A percentile compares a stretch with the other conserved stretches of the same genome.
These are phyloP conservation scores for Epichloe sp. DNA, from an alignment of 2,329 filamentous ascomycete genomes.

Conservation along the genomic window DNA sequence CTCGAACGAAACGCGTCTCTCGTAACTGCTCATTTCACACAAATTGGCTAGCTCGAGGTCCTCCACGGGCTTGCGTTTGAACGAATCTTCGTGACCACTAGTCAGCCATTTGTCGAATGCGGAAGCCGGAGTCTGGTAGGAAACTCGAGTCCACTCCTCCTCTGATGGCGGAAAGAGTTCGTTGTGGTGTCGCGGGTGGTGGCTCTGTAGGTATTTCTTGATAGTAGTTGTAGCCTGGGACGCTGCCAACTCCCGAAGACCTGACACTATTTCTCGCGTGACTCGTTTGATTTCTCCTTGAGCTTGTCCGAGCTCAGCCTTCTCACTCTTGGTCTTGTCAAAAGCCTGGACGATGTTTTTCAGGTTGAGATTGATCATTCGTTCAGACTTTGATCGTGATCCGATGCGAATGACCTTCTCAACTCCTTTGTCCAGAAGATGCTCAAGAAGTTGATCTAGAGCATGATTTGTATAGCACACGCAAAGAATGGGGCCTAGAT, in stretches of 20 bases:
- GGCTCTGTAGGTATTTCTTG: background rate
- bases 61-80: background rate
- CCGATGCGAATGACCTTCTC: slow-evolving; percentile 49
- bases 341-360: slow-evolving; percentile 19
- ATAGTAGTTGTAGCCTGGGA: background rate
- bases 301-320: slow-evolving; percentile 13
- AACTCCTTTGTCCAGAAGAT: slow-evolving; percentile 35
- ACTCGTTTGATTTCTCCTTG: background rate
- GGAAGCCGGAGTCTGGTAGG: background rate
- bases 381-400: slow-evolving; percentile 39
- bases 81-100: background rate
- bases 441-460: slow-evolving; percentile 45
- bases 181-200: background rate
- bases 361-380: slow-evolving; percentile 38
- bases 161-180: background rate
- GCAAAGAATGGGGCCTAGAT: slow-evolving; percentile 39
- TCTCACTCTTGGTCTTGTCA: slow-evolving; percentile 27
- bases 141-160: background rate
- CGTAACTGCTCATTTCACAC: background rate
- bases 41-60: background rate
- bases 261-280: background rate
- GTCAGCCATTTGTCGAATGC: background rate
- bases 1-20: background rate
- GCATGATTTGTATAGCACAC: slow-evolving; percentile 37
- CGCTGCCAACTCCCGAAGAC: background rate